These are phyloP conservation scores for Trametes meyenii DNA, from an alignment of 768 basidiomycete genomes.

Conservation along the genomic window DNA sequence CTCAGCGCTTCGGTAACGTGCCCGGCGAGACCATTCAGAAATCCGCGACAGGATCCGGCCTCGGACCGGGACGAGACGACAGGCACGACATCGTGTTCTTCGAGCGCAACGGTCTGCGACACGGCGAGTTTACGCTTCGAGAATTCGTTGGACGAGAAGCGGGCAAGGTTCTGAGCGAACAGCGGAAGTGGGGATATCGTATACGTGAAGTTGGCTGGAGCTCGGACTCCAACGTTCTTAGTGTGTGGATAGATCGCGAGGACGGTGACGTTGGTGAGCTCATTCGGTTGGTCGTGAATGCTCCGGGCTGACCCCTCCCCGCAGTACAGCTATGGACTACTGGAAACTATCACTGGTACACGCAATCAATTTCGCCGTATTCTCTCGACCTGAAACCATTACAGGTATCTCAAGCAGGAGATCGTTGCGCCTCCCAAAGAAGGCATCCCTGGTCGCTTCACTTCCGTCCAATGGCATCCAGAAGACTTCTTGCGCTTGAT, in stretches of 20 bases:
- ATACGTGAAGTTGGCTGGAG: constrained; percentile 86
- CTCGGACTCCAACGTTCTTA: constrained; percentile 82
- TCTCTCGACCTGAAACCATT: not conserved
- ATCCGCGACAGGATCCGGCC: constrained; percentile 8
- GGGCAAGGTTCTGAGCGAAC: constrained; percentile 31
- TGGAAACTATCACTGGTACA: constrained; percentile 92
- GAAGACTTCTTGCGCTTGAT: constrained; percentile 70
- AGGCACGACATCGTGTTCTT: constrained; percentile 91
- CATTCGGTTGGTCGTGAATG: constrained; percentile 6
- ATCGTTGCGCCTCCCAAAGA: constrained; percentile 50
- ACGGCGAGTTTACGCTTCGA: constrained; percentile 82
- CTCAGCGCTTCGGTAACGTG: constrained; percentile 81
- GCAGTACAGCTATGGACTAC: constrained; percentile 93
- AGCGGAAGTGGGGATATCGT: constrained; percentile 63
- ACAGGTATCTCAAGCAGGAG: constrained; percentile 93
- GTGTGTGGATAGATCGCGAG: constrained; percentile 78
- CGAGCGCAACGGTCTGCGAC: constrained; percentile 91
- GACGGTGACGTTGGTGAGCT: constrained; percentile 68
- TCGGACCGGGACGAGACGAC: constrained; percentile 55
- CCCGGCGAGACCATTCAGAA: constrained; percentile 50
- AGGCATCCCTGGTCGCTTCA: constrained; percentile 56
- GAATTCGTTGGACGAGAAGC: constrained; percentile 31
- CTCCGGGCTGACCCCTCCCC: not conserved
- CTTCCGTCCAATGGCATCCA: constrained; percentile 84
- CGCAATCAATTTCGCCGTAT: not conserved